Conservation (phyloP, 352 stramenopile species). For the Phytophthora boehmeriae region DNA sequence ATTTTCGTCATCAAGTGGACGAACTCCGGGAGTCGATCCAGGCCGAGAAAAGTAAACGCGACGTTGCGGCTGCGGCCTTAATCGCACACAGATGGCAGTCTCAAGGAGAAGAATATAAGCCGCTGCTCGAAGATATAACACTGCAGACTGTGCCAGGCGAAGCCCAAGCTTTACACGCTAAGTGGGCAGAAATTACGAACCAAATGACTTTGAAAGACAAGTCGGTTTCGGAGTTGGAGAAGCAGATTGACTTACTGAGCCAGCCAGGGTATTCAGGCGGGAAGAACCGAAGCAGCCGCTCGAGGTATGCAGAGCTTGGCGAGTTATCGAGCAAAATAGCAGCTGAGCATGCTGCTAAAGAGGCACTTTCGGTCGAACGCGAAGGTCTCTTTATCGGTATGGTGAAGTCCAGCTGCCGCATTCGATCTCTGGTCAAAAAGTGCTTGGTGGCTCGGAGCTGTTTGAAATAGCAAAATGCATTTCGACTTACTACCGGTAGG, state of each 20-base stretch:
- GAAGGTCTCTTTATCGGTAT: constrained; percentile 23
- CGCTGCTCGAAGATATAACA: constrained; percentile 8
- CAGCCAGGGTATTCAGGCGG: constrained; percentile 2
- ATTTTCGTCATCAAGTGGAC: constrained; percentile 36
- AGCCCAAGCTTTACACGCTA: constrained; percentile 12
- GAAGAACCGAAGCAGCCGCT: constrained; percentile 10
- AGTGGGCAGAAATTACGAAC: constrained; percentile 3
- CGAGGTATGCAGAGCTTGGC: constrained; percentile 35
- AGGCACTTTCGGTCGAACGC: constrained; percentile 20
- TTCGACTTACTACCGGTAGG: too few relatives aligned
- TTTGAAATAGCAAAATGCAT: background rate
- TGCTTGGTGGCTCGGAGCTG: background rate
- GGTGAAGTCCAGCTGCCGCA: constrained; percentile 27
- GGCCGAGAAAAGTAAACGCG: constrained; percentile 22
- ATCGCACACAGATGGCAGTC: constrained; percentile 15
- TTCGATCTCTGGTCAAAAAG: constrained; percentile 32
- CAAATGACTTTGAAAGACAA: constrained; percentile 9
- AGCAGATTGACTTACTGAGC: constrained; percentile 1
- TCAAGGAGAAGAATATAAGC: constrained; percentile 1
- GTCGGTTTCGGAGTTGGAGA: constrained; percentile 3
- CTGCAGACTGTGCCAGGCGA: constrained; percentile 5
- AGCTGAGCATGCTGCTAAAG: constrained; percentile 33
- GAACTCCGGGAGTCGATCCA: constrained; percentile 35
- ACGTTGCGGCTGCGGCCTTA: constrained; percentile 46
- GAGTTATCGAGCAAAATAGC: constrained; percentile 42